Evolutionary conservation across 805 yeast genomes (phyloP).

Genomic region (Monosporozyma yasuniensis): DNA sequence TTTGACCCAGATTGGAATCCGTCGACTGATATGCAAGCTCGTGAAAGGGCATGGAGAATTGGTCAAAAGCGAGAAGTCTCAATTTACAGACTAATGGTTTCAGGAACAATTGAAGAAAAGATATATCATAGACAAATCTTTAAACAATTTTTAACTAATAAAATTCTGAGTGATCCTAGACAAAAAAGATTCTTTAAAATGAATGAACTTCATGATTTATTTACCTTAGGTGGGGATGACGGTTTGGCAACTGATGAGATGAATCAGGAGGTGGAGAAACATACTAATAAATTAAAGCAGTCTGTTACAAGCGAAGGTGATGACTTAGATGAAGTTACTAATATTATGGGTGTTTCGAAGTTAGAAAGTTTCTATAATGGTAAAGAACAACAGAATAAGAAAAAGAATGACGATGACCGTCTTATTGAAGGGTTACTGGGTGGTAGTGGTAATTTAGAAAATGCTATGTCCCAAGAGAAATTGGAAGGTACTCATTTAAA

Average conservation of each 20-base stretch:
- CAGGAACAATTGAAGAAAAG: constrained; percentile 94
- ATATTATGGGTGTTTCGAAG: constrained; percentile 63
- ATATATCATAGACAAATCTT: constrained; percentile 94
- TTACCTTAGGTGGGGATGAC: constrained; percentile 64
- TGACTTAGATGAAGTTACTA: constrained; percentile 57
- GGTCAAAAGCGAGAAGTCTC: constrained; percentile 92
- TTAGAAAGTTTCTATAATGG: constrained; percentile 55
- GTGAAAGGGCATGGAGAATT: constrained; percentile 94
- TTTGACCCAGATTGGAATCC: constrained; percentile 99
- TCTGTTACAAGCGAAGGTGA: constrained; percentile 41
- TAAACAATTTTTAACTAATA: constrained; percentile 88
- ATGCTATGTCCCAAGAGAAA: constrained; percentile 71
- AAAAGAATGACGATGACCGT: constrained; percentile 46
- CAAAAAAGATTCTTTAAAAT: constrained; percentile 87
- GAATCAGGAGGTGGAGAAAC: constrained; percentile 49
- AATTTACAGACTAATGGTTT: constrained; percentile 83
- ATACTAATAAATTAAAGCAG: constrained; percentile 36
- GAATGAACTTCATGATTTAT: constrained; percentile 85
- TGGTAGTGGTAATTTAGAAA: constrained; percentile 49
- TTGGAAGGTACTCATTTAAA: constrained; percentile 43
- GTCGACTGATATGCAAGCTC: constrained; percentile 91
- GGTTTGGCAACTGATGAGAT: constrained; percentile 33
- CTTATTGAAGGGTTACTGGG: constrained; percentile 71
- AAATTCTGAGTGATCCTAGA: constrained; percentile 89
- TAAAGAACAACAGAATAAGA: constrained; percentile 33